Base-by-base conservation (phyloP, 495 filamentous ascomycete genomes). In the Tuber magnatum region DNA sequence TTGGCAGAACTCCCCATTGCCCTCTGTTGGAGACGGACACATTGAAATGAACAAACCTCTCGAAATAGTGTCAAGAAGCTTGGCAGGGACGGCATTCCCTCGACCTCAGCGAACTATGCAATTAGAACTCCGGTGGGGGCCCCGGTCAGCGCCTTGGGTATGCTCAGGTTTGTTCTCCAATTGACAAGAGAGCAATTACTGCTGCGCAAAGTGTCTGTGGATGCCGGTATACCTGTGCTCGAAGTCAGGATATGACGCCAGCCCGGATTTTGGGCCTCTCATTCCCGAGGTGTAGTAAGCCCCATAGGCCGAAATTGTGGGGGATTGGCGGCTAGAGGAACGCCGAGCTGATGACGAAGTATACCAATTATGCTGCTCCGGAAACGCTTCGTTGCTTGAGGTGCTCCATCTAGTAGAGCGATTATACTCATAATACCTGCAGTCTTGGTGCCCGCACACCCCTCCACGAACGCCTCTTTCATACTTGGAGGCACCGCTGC, bases 381-480 rank as follows among this genome's bases (percentile, higher is more conserved):
- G 28, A 28, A 32, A 32, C 12, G 0, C n/a, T 61, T 16, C 0
- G n/a, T 6, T 61, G 73, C 22, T 56, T 68, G 73, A 48, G 70
- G 73, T 75, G 42, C 75, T 61, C 73, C 75, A 76, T 76, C 75
- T 77, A 12, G 39, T 43, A 16, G 43, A 9, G 10, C 68, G 43
- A 43, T 65, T 61, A 32, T 51, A 71, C 41, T 70, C 65, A 8
- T 74, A 78, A 56, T 79, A 79, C 6, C 42, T 39, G 22, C 77
- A 79, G 72, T 71, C 72, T 1, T 42, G 44, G 14, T 46, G 28
- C 1, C 39, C 56, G 40, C 77, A 79, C 39, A 72, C 32, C n/a
- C 77, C 77, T 5, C 75, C 65, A 32, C 61, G 61, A 28, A 74
- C 69, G 61, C 69, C 77, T 16, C 77, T 75, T 44, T 79, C 77